Percentiles rank a stretch among this genome's conserved stretches.
Conservation (phyloP, 2,329 filamentous ascomycete genomes). For the Rutstroemia sydowiana region DNA sequence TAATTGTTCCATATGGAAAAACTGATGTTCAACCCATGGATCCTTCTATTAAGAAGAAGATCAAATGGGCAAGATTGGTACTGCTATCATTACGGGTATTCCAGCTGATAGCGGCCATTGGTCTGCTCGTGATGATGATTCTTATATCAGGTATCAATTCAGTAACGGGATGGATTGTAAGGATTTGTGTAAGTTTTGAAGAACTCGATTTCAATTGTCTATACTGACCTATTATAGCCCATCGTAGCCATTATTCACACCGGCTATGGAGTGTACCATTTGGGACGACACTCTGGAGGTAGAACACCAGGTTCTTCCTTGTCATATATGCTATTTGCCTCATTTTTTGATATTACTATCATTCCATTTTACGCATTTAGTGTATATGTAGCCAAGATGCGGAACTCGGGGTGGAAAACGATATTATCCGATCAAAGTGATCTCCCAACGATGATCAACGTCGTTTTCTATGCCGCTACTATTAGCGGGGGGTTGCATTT, state of each 20-base stretch:
- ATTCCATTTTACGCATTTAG: conserved; percentile 51
- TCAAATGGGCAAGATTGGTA: conserved; percentile 60
- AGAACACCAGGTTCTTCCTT: conserved; percentile 74
- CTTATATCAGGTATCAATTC: conserved; percentile 62
- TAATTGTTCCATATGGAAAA: conserved; percentile 55
- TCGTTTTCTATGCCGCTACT: conserved; percentile 62
- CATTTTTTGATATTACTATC: conserved; percentile 57
- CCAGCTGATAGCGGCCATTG: conserved; percentile 61
- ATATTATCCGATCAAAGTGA: conserved; percentile 50
- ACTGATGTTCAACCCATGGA: conserved; percentile 60
- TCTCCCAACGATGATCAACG: conserved; percentile 53
- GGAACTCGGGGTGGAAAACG: conserved; percentile 52
- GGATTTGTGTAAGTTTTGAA: conserved; percentile 56
- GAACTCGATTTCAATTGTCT: not conserved
- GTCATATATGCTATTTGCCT: conserved; percentile 82
- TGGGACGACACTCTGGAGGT: conserved; percentile 59
- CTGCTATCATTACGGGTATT: conserved; percentile 63
- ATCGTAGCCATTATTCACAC: conserved; percentile 66
- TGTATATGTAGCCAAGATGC: conserved; percentile 37
- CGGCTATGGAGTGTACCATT: conserved; percentile 74
- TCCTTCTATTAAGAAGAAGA: conserved; percentile 58
- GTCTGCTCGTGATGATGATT: conserved; percentile 68
- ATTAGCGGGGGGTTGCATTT: conserved; percentile 61
- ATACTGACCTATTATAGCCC: conserved; percentile 46
- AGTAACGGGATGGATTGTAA: conserved; percentile 65